phyloP scores from a whole-genome alignment of 2,329 filamentous ascomycete genomes.

The Xylariaceae sp. region DNA sequence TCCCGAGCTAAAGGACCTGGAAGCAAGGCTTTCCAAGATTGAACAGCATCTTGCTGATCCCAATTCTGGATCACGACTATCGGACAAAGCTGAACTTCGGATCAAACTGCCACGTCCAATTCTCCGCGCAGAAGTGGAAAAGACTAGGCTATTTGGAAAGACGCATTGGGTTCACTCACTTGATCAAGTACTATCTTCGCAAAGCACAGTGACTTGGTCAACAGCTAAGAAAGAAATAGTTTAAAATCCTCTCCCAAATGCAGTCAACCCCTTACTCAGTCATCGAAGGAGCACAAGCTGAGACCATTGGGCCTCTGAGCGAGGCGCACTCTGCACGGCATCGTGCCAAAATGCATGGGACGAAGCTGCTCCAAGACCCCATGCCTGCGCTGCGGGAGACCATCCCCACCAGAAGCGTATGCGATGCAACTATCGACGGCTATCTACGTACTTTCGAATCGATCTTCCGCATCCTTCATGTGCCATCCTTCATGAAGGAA shows the following conservation, averaged over 20 bases:
- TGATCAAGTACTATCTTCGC: conserved; percentile 20
- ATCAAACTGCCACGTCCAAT: conserved; percentile 27
- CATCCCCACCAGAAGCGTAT: conserved; percentile 26
- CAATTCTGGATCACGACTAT: not conserved
- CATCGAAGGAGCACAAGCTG: conserved; percentile 18
- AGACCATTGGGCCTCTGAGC: conserved; percentile 13
- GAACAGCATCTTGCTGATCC: conserved; percentile 19
- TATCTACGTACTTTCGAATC: conserved; percentile 35
- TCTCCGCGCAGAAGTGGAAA: conserved; percentile 29
- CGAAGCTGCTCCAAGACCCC: conserved; percentile 22
- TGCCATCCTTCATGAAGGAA: conserved; percentile 31
- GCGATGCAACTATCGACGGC: conserved; percentile 29
- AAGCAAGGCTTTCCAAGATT: conserved; percentile 20
- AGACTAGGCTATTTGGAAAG: conserved; percentile 33
- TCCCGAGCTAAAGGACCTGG: conserved; percentile 12
- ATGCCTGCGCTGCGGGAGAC: conserved; percentile 23
- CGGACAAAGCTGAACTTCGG: conserved; percentile 9
- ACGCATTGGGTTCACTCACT: conserved; percentile 33
- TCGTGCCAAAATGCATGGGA: conserved; percentile 19
- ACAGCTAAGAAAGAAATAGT: conserved; percentile 21
- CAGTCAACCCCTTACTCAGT: conserved; percentile 22
- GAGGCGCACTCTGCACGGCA: conserved; percentile 24
- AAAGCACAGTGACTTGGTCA: not conserved
- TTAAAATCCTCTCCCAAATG: conserved; percentile 26
- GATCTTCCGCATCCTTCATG: conserved; percentile 35